Evolutionary conservation across 2,329 filamentous ascomycete species (phyloP), one percentile per base, ranked within the genome.

Genomic region (Sporothrix mexicana): DNA sequence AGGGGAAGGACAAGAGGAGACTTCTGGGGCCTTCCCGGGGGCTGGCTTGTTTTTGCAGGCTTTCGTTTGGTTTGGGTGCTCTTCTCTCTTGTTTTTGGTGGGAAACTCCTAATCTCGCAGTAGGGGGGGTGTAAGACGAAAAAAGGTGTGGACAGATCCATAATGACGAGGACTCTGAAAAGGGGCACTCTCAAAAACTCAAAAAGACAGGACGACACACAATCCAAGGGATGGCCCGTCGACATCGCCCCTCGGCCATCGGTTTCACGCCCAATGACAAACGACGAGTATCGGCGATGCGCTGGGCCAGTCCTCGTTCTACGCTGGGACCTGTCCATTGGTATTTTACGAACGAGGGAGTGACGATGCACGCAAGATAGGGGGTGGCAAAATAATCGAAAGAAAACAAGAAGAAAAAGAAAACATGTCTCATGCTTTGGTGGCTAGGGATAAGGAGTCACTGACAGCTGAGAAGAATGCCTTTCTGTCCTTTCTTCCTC

Each of bases 301-400:
- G 61, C 64, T 30, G 64, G 30, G 43, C 64, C 64, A 67, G 64
- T 67, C 43, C 64, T 67, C 45, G 43, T 49, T 67, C 51, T 67
- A 67, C 64, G 64, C 64, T 47, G 61, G 41, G 61, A 66, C 41
- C 41, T 9, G 61, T 12, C 61, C 9, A 23, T 25, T 66, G 61
- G 20, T 47, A 12, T 13, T 25, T 43, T 20, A n/a, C 51, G 10
- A 20, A 23, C 49, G 15, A 30, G 5, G 15, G 12, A n/a, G 15
- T 41, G 57, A 25, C 23, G 51, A 55, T 55, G 59, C 36, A 45
- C 4, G 36, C 43, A 70, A 61, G 69, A 70, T 49, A 70, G 55
- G 69, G 69, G 69, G 69, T 71, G 69, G 69, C 69, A 64, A 71
- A 55, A 41, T 20, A 57, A 25, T 8, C 6, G 51, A 55, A 6